Evolutionary conservation across 345 rosid species (phyloP).

Genomic region (Moringa oleifera): DNA sequence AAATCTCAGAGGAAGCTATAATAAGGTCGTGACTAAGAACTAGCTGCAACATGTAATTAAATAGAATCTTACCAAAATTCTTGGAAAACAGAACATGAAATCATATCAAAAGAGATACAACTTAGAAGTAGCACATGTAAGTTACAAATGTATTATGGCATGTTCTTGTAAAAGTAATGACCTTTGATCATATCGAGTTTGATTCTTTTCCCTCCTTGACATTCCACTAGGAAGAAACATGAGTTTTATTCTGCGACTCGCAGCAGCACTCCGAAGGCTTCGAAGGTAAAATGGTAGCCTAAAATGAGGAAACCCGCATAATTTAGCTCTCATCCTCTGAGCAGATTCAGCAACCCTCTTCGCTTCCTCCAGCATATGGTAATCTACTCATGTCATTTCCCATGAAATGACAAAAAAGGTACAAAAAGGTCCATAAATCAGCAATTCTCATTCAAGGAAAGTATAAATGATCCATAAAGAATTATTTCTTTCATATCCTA

Average conservation of each 20-base stretch:
- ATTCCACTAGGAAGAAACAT: constrained; percentile 64
- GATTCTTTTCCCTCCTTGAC: constrained; percentile 66
- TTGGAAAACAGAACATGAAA: background rate
- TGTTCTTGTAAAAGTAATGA: constrained; percentile 7
- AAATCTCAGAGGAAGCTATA: constrained; percentile 14
- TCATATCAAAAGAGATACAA: background rate
- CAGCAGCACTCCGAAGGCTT: constrained; percentile 49
- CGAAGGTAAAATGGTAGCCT: constrained; percentile 32
- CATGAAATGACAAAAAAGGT: background rate
- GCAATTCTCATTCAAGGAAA: background rate
- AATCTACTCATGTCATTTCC: constrained; percentile 32
- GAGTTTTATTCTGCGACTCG: constrained; percentile 52
- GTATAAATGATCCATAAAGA: background rate
- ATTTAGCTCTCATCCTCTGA: constrained; percentile 42
- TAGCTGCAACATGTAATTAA: background rate
- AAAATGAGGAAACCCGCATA: constrained; percentile 31
- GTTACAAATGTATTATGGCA: too few relatives aligned
- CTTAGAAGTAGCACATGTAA: background rate
- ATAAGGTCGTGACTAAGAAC: background rate
- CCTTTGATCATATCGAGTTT: constrained; percentile 41
- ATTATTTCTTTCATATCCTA: too few relatives aligned
- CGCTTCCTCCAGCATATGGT: constrained; percentile 73
- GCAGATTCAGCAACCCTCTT: constrained; percentile 81
- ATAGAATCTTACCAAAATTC: too few relatives aligned
- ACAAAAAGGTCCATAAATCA: background rate